Evolutionary conservation across 2,329 filamentous ascomycete genomes (phyloP).

Genomic region (Onygenales sp.): DNA sequence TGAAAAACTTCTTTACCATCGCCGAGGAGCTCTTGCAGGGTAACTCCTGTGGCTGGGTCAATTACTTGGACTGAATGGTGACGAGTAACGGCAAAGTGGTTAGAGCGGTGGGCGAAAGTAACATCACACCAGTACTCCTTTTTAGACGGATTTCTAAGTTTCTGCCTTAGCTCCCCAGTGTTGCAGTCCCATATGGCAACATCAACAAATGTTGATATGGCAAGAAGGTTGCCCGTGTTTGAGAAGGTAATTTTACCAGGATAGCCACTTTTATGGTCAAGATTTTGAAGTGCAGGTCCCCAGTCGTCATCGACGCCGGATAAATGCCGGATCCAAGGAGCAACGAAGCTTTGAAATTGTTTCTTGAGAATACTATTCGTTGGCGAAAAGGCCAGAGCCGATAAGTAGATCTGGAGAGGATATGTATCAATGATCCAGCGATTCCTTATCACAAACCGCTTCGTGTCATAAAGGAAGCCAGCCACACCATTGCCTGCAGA

Average conservation of each 20-base stretch:
- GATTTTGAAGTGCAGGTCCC: background rate
- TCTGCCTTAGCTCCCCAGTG: background rate
- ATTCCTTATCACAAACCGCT: constrained; percentile 21
- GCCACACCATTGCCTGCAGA: background rate
- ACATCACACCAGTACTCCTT: background rate
- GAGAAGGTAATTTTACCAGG: background rate
- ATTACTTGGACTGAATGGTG: background rate
- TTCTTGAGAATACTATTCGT: constrained; percentile 16
- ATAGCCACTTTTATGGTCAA: background rate
- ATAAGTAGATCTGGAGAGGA: constrained; percentile 28
- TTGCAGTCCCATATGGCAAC: background rate
- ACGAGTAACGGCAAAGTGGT: background rate
- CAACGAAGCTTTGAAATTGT: constrained; percentile 13
- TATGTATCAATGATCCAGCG: constrained; percentile 17
- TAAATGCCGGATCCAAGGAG: constrained; percentile 10
- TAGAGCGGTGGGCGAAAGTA: background rate
- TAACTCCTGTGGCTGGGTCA: background rate
- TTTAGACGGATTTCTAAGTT: background rate
- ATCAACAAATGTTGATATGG: background rate
- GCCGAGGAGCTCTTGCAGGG: background rate
- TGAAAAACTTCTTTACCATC: background rate
- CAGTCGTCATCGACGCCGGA: background rate
- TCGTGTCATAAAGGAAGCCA: constrained; percentile 16
- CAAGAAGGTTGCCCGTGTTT: background rate
- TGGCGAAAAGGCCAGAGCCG: constrained; percentile 25